phyloP scores from a whole-genome alignment of 306 rosid species.

The Lagenaria siceraria region DNA sequence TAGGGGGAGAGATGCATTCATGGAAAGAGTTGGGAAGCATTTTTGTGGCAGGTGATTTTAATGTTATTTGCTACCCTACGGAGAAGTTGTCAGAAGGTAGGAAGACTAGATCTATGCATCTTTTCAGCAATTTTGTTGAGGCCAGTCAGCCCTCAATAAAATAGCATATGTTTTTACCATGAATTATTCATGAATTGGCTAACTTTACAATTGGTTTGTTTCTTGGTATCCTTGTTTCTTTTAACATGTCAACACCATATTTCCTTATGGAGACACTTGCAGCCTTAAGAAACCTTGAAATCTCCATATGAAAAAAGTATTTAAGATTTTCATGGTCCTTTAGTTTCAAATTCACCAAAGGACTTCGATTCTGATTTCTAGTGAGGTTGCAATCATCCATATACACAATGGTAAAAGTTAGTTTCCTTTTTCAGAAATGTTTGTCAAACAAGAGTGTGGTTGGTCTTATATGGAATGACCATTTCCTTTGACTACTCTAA shows the following conservation, averaged over 20 bases:
- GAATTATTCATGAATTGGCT: background rate
- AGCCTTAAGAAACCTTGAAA: background rate
- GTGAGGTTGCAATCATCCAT: background rate
- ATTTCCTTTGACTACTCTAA: background rate
- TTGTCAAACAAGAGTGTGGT: background rate
- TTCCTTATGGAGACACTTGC: background rate
- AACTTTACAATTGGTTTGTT: background rate
- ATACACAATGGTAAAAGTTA: background rate
- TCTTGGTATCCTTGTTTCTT: background rate
- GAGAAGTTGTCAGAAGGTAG: too few relatives aligned
- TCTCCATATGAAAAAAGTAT: background rate
- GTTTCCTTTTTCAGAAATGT: background rate
- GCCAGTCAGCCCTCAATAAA: too few relatives aligned
- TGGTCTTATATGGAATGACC: background rate
- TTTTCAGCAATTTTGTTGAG: too few relatives aligned
- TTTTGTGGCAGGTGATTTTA: too few relatives aligned
- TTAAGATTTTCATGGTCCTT: background rate
- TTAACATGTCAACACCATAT: background rate
- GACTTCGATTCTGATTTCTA: background rate
- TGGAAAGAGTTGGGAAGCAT: too few relatives aligned
- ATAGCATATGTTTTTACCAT: background rate
- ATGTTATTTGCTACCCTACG: too few relatives aligned
- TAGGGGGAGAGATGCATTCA: too few relatives aligned
- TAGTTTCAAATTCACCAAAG: background rate
- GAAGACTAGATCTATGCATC: too few relatives aligned